Percentiles rank a stretch among this genome's conserved stretches.
Conservation (phyloP, 768 basidiomycete species). For the Inosperma sp. region DNA sequence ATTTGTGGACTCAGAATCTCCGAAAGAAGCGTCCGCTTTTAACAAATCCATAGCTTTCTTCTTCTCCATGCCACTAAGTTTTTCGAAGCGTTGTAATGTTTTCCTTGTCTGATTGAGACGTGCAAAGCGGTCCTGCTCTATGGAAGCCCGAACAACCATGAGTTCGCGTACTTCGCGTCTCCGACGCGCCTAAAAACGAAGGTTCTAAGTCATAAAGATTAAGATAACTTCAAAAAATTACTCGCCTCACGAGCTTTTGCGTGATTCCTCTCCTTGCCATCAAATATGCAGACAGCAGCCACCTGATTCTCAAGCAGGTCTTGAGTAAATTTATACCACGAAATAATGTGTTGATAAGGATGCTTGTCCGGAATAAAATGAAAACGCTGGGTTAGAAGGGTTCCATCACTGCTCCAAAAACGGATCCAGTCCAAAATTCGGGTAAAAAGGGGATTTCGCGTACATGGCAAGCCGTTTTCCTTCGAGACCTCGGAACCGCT, state of each 20-base stretch:
- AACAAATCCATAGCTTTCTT: constrained; percentile 13
- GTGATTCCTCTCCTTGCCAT: constrained; percentile 58
- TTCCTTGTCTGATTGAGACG: constrained; percentile 45
- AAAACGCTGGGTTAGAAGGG: constrained; percentile 77
- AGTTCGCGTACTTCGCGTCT: constrained; percentile 47
- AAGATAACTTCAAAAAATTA: constrained; percentile 2
- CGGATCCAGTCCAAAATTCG: not conserved
- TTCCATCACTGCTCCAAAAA: constrained; percentile 60
- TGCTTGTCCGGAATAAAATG: constrained; percentile 68
- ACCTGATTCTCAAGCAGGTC: constrained; percentile 59
- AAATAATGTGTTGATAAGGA: constrained; percentile 63
- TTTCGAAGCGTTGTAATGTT: constrained; percentile 36
- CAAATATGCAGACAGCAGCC: constrained; percentile 71
- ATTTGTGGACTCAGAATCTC: not conserved
- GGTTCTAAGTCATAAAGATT: not conserved
- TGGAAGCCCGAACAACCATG: constrained; percentile 45
- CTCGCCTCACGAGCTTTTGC: constrained; percentile 73
- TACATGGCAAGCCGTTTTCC: constrained; percentile 78
- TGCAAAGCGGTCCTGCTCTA: constrained; percentile 55
- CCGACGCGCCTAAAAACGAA: constrained; percentile 45
- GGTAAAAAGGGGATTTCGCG: constrained; percentile 22
- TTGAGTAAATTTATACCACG: constrained; percentile 68
- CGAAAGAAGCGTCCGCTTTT: constrained; percentile 1
- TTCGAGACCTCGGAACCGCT: constrained; percentile 53
- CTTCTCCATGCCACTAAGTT: constrained; percentile 22